Percentiles rank a stretch among this genome's conserved stretches.
These are phyloP conservation scores for Russula earlei DNA, from an alignment of 768 basidiomycete species.

Conservation along the genomic window DNA sequence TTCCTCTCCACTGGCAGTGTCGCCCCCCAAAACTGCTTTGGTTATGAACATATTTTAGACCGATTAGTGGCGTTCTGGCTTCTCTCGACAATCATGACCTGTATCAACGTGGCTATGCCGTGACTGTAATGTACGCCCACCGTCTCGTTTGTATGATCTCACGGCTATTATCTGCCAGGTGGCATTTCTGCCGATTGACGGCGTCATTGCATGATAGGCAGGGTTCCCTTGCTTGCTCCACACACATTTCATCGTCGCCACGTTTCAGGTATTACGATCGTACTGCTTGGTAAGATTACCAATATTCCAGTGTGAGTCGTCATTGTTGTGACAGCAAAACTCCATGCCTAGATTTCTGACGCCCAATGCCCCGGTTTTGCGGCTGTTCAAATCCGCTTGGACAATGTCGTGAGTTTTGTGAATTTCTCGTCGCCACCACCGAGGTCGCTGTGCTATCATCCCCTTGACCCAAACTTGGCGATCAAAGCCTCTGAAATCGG, in stretches of 20 bases:
- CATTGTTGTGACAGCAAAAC: neutral
- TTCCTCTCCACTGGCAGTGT: no score
- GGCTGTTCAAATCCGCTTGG: neutral
- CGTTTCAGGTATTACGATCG: neutral
- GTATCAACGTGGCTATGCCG: neutral
- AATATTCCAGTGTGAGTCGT: no score
- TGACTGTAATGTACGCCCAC: neutral
- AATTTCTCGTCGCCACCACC: neutral
- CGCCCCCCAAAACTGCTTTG: neutral
- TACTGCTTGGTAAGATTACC: neutral
- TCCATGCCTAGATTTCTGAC: neutral
- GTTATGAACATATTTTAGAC: neutral
- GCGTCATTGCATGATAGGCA: neutral
- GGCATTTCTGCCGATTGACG: neutral
- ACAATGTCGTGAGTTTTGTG: neutral
- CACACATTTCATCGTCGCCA: neutral
- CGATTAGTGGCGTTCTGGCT: constrained; percentile 4
- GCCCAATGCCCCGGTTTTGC: neutral
- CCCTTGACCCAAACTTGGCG: neutral
- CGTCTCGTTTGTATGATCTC: neutral
- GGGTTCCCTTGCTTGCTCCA: neutral
- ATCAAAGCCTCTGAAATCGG: neutral
- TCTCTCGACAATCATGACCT: neutral
- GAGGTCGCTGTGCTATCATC: no score
- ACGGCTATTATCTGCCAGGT: neutral